A percentile compares a stretch with the other conserved stretches of the same genome.
Conservation (phyloP, 352 stramenopile genomes). For the Plasmopara muralis region DNA sequence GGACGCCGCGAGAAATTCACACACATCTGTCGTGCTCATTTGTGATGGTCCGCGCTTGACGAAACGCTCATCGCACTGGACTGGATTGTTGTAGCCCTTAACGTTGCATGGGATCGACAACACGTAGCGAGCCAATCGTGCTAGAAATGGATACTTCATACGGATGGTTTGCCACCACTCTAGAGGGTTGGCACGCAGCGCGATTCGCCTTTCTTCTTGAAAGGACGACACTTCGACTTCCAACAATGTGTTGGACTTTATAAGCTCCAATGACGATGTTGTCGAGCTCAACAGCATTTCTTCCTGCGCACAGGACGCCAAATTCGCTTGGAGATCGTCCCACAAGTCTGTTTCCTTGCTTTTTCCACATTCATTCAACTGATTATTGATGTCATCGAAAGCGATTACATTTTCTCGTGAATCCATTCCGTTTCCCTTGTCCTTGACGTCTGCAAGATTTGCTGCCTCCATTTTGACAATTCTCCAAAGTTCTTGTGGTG, state of each 20-base stretch:
- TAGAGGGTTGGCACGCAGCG: conserved; percentile 50
- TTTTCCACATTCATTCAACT: conserved; percentile 18
- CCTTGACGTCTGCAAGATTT: conserved; percentile 44
- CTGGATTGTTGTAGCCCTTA: conserved; percentile 43
- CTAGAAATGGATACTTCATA: conserved; percentile 76
- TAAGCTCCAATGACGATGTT: conserved; percentile 59
- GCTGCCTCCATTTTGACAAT: conserved; percentile 55
- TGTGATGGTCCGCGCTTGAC: conserved; percentile 28
- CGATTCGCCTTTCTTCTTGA: conserved; percentile 57
- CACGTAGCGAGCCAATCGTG: conserved; percentile 55
- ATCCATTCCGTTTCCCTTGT: conserved; percentile 28
- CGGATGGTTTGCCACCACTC: conserved; percentile 74
- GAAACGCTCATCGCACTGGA: conserved; percentile 37
- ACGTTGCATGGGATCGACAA: conserved; percentile 55
- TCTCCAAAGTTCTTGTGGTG: conserved; percentile 57
- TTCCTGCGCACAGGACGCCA: conserved; percentile 63
- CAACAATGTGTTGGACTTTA: conserved; percentile 67
- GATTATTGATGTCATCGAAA: conserved; percentile 32
- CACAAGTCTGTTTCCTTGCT: conserved; percentile 46
- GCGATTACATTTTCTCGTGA: conserved; percentile 24
- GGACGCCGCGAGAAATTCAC: conserved; percentile 38
- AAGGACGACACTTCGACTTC: conserved; percentile 79
- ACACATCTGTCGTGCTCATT: conserved; percentile 37
- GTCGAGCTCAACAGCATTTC: conserved; percentile 62
- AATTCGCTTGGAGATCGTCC: conserved; percentile 71